Conservation (phyloP, 1,284 basidiomycete species). For the Ustilago esculenta region DNA sequence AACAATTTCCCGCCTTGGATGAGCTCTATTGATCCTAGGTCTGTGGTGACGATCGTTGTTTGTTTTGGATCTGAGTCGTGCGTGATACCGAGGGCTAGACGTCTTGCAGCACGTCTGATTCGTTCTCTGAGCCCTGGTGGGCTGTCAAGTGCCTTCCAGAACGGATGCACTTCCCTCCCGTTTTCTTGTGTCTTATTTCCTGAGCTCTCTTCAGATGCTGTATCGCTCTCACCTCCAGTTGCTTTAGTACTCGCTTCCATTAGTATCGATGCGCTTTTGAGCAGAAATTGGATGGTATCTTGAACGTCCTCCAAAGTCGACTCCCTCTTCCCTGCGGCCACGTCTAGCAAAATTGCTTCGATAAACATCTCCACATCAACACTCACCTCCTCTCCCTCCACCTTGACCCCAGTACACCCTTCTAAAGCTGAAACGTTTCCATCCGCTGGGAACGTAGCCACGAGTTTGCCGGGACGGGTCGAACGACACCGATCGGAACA, state of each 20-base stretch:
- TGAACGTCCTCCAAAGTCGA: constrained; percentile 26
- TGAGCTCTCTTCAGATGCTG: constrained; percentile 3
- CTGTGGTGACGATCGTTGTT: constrained; percentile 15
- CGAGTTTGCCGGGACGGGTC: constrained; percentile 17
- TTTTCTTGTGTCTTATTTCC: too few species aligned
- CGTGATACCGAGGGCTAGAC: constrained; percentile 39
- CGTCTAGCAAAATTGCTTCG: constrained; percentile 9
- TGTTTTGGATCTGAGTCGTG: constrained; percentile 28
- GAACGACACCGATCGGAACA: constrained; percentile 46
- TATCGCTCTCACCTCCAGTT: neutral
- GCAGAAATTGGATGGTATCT: neutral
- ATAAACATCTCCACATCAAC: constrained; percentile 27
- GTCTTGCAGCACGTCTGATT: constrained; percentile 36
- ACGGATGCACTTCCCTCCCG: neutral
- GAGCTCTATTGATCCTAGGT: constrained; percentile 10
- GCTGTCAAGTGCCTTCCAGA: constrained; percentile 35
- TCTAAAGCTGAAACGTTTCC: neutral
- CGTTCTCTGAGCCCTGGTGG: constrained; percentile 39
- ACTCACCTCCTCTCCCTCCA: neutral
- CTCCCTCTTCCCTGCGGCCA: neutral
- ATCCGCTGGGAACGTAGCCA: neutral
- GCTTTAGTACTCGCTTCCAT: neutral
- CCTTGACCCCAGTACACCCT: neutral
- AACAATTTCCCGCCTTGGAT: constrained; percentile 16
- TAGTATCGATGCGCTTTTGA: constrained; percentile 6